These are phyloP conservation scores for Metarhizium humberi DNA, from an alignment of 2,329 filamentous ascomycete genomes.

Conservation along the genomic window DNA sequence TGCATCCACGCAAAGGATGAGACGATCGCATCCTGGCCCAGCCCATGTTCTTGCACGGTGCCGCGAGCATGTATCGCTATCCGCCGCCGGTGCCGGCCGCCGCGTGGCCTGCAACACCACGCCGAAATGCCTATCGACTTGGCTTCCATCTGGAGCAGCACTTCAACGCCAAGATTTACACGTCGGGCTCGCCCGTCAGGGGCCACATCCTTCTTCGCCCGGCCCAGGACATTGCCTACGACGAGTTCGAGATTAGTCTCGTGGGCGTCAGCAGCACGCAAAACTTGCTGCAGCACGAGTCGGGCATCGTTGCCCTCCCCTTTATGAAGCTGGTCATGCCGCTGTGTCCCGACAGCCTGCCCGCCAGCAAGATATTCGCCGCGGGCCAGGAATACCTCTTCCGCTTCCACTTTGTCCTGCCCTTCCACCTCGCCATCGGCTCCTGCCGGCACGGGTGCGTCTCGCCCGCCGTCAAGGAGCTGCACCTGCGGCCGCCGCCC, in stretches of 20 bases:
- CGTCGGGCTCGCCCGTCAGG: not conserved
- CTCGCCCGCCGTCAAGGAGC: not conserved
- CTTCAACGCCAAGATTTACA: not conserved
- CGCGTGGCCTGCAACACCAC: not conserved
- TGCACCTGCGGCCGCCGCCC: not conserved
- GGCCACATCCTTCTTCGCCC: not conserved
- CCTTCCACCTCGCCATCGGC: not conserved
- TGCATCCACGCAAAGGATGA: not conserved
- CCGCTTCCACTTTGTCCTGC: not conserved
- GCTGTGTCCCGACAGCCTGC: not conserved
- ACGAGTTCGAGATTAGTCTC: not conserved
- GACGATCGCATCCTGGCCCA: not conserved
- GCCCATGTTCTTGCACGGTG: not conserved
- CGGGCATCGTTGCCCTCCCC: not conserved
- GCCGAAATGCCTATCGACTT: not conserved
- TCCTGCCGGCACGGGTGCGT: not conserved
- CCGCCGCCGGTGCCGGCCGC: not conserved
- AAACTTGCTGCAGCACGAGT: not conserved
- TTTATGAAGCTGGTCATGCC: slow-evolving; percentile 3
- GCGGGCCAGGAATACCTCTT: not conserved
- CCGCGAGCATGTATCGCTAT: not conserved
- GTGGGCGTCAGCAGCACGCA: not conserved
- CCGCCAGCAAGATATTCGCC: not conserved
- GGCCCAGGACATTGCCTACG: not conserved
- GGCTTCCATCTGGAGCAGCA: not conserved